Evolutionary conservation across 148 eudicot genomes (phyloP), one percentile per base, ranked within the genome.

Genomic region (Euryodendron excelsum): DNA sequence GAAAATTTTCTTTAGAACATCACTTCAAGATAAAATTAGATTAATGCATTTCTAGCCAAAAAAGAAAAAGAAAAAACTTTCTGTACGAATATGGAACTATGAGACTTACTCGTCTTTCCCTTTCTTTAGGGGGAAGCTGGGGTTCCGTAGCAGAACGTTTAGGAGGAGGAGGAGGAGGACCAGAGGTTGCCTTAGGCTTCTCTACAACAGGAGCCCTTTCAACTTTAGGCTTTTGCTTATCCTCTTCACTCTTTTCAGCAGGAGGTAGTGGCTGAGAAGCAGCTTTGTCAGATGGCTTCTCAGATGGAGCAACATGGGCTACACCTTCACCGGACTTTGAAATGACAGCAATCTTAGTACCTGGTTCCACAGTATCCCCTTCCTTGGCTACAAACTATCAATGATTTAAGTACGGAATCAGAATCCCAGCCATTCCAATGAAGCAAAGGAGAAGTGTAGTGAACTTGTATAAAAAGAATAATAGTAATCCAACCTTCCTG

Each of bases 361-460:
- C 98, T 73, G 97, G 95, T 79, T 91, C 97, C 81, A 94, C 98
- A 11, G 97, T 94, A 77, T 92, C 98, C 37, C 98, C 98, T 80
- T 91, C 95, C 81, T 92, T 89, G 45, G 98, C 97, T 74, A 90
- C 69, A 86, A 89, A 90, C 98, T 92, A 73, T 39, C 77, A 23
- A 52, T 8, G 20, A 64, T 72, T n/a, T 27, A 70, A 71, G 17
- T 52, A 52, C 69, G 52, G 33, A 73, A 47, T 79, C 53, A 79
- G 48, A 64, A 73, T 64, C 41, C 48, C 68, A 48, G 68, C 50
- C 74, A 63, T 73, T 63, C 31, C n/a, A n/a, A n/a, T 11, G 23
- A 33, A 36, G 62, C 4, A 77, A 50, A n/a, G 63, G 18, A 67
- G 45, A 65, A 50, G 44, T 21, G 77, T 37, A 33, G 53, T 11